Conservation (phyloP, 2,329 filamentous ascomycete genomes). For the Graphilbum sp. region DNA sequence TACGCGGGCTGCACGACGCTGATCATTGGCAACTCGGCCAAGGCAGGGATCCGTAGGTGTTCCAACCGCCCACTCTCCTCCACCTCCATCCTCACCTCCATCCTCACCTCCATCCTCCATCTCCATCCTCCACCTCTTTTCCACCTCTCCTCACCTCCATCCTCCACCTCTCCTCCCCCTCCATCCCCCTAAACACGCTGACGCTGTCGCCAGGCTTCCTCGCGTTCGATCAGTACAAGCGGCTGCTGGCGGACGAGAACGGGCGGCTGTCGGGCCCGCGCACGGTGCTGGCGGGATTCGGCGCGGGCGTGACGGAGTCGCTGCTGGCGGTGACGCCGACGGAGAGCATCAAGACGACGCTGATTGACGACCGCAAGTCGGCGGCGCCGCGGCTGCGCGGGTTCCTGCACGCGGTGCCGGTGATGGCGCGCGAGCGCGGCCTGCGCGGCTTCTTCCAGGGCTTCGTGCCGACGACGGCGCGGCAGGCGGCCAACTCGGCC, state of each 20-base stretch:
- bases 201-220: slow-evolving; percentile 75
- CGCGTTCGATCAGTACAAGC: slow-evolving; percentile 90
- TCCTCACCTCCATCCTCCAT: no score
- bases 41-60: slow-evolving; percentile 71
- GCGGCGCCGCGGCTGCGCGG: slow-evolving; percentile 75
- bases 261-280: slow-evolving; percentile 81
- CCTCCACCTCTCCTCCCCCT: no score
- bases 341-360: slow-evolving; percentile 94
- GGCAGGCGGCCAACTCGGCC: slow-evolving; percentile 89
- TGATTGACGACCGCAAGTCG: slow-evolving; percentile 92
- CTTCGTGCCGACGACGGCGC: slow-evolving; percentile 83
- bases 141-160: no score
- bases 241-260: slow-evolving; percentile 60
- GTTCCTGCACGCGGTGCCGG: slow-evolving; percentile 74
- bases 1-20: slow-evolving; percentile 95
- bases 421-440: slow-evolving; percentile 80
- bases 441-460: slow-evolving; percentile 91
- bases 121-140: no score
- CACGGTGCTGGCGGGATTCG: slow-evolving; percentile 86
- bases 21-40: slow-evolving; percentile 91
- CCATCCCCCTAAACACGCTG: no score
- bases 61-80: no score
- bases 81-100: no score
- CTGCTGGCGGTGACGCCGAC: slow-evolving; percentile 89
- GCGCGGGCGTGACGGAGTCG: slow-evolving; percentile 87